A percentile compares a stretch with the other conserved stretches of the same genome.
Conservation (phyloP, 139 green algal species). For the Closterium sp. region DNA sequence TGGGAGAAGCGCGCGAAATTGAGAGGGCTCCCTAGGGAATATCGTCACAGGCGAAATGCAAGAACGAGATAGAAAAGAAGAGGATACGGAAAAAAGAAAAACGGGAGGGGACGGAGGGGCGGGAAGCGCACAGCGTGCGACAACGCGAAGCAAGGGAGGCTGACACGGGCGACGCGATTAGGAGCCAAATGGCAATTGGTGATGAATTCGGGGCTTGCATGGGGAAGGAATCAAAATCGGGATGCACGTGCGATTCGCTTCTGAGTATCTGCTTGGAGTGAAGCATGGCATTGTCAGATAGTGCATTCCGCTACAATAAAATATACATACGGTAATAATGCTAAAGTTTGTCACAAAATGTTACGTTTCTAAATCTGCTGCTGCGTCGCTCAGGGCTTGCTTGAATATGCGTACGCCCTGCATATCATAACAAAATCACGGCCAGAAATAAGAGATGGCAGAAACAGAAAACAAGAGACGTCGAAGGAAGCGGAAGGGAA, state of each 20-base stretch:
- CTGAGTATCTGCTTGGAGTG: not conserved
- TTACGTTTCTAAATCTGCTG: not conserved
- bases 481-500: too few species aligned
- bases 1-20: too few species aligned
- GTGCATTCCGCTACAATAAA: not conserved
- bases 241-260: not conserved
- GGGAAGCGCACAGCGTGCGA: not conserved
- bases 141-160: not conserved
- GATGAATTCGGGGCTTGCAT: not conserved
- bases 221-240: too few species aligned
- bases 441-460: not conserved
- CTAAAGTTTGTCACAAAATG: not conserved
- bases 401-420: not conserved
- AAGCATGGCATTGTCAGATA: not conserved
- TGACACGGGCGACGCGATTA: not conserved
- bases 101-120: not conserved
- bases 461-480: too few species aligned
- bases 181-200: not conserved
- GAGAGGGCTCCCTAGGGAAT: too few species aligned
- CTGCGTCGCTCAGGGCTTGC: not conserved
- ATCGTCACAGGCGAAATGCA: too few species aligned
- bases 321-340: not conserved
- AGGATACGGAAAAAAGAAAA: not conserved
- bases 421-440: not conserved
- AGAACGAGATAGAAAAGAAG: not conserved